Conservation (phyloP, 495 filamentous ascomycete species). For the Aspergillus panamensis region DNA sequence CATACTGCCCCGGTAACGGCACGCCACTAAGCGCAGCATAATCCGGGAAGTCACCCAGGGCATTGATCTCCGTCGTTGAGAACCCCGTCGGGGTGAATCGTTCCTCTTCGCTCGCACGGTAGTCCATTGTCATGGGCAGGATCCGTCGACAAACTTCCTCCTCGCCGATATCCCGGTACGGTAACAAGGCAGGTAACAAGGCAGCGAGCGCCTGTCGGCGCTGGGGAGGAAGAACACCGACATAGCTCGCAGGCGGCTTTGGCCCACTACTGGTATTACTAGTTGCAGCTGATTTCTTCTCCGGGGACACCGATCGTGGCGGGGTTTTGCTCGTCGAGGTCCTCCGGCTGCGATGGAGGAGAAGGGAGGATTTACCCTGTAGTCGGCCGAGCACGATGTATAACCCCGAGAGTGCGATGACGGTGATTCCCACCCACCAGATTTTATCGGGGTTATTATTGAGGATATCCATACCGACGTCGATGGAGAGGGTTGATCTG, state of each 20-base stretch:
- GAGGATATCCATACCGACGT: background rate
- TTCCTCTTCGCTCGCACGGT: slow-evolving; percentile 33
- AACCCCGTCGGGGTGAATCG: slow-evolving; percentile 57
- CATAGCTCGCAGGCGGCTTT: slow-evolving; percentile 34
- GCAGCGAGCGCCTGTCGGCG: slow-evolving; percentile 48
- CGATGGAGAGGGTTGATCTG: too few relatives aligned
- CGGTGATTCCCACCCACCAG: slow-evolving; percentile 25
- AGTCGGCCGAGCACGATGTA: slow-evolving; percentile 16
- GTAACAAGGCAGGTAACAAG: slow-evolving; percentile 19
- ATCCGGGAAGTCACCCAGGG: slow-evolving; percentile 77
- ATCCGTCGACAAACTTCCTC: slow-evolving; percentile 31
- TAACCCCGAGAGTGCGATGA: slow-evolving; percentile 26
- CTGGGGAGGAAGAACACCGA: slow-evolving; percentile 53
- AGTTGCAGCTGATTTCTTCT: slow-evolving; percentile 36
- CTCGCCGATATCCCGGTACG: slow-evolving; percentile 29
- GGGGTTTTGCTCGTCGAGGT: slow-evolving; percentile 49
- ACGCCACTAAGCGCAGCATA: slow-evolving; percentile 78
- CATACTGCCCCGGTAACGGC: slow-evolving; percentile 64
- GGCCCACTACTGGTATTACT: slow-evolving; percentile 9
- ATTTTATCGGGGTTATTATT: slow-evolving; percentile 14
- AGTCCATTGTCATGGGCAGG: slow-evolving; percentile 46
- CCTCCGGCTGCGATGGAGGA: slow-evolving; percentile 29
- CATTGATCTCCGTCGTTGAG: slow-evolving; percentile 66
- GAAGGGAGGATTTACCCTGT: background rate
- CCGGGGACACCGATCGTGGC: slow-evolving; percentile 55